phyloP scores from a whole-genome alignment of 768 basidiomycete species.

The Auricularia auricula-judae region DNA sequence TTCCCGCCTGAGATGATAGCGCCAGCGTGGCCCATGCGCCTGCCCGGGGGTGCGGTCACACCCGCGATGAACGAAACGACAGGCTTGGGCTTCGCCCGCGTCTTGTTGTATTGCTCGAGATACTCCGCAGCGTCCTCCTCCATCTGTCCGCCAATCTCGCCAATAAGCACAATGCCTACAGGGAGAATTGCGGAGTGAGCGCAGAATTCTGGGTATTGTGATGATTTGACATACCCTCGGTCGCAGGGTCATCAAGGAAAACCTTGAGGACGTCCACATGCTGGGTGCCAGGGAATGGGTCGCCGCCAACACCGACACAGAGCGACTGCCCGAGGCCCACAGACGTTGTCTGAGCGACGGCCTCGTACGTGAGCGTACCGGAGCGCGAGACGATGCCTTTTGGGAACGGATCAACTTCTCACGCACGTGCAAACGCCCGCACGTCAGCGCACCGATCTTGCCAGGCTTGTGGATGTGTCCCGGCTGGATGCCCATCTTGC shows the following conservation, averaged over 20 bases:
- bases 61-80: slow-evolving; percentile 98
- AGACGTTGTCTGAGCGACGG: slow-evolving; percentile 92
- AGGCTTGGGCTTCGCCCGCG: slow-evolving; percentile 76
- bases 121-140: slow-evolving; percentile 99
- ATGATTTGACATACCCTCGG: slow-evolving; percentile 52
- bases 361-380: slow-evolving; percentile 95
- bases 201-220: neutral
- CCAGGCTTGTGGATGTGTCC: slow-evolving; percentile 97
- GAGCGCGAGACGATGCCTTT: slow-evolving; percentile 90
- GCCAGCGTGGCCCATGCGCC: slow-evolving; percentile 97
- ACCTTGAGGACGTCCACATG: slow-evolving; percentile 94
- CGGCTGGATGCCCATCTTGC: slow-evolving; percentile 99
- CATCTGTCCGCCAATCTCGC: slow-evolving; percentile 98
- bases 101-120: slow-evolving; percentile 87
- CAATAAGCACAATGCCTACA: slow-evolving; percentile 89
- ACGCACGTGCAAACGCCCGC: neutral
- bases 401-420: neutral
- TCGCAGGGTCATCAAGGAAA: slow-evolving; percentile 88
- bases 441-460: slow-evolving; percentile 63
- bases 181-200: slow-evolving; percentile 7
- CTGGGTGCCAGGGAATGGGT: slow-evolving; percentile 93
- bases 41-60: slow-evolving; percentile 91
- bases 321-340: slow-evolving; percentile 95
- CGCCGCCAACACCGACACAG: slow-evolving; percentile 95
- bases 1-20: slow-evolving; percentile 98